phyloP scores from a whole-genome alignment of 371 early-diverging fungal genomes.

The Chytridium lagenaria region DNA sequence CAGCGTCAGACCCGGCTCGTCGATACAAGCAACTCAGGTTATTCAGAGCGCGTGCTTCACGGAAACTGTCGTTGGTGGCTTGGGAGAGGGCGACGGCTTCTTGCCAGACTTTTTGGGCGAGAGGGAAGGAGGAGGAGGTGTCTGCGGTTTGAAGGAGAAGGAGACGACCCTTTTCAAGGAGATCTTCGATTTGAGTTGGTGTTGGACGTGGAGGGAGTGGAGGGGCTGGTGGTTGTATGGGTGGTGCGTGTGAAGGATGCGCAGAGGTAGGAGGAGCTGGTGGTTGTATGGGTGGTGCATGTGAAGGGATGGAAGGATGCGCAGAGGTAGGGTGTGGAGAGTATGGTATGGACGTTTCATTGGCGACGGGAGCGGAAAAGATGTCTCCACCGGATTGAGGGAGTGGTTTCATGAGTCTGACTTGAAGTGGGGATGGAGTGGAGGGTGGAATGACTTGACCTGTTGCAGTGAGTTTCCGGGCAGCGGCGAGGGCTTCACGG shows the following conservation, averaged over 20 bases:
- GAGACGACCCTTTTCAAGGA: not conserved
- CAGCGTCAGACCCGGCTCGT: not conserved
- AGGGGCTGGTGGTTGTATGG: not conserved
- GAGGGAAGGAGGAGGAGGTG: not conserved
- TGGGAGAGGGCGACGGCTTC: conserved; percentile 6
- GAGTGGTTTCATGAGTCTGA: not conserved
- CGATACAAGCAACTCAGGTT: conserved; percentile 13
- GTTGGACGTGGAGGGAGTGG: not conserved
- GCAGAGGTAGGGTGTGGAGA: not conserved
- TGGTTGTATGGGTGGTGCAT: not conserved
- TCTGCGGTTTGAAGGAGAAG: not conserved
- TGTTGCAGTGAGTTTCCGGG: conserved; percentile 3
- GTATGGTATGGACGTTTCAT: not conserved
- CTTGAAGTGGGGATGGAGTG: not conserved
- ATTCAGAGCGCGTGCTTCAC: conserved; percentile 20
- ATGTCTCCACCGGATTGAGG: not conserved
- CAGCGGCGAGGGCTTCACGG: conserved; percentile 8
- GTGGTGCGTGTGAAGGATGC: not conserved
- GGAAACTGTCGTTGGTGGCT: not conserved
- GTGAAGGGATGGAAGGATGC: not conserved
- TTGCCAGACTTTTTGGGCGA: not conserved
- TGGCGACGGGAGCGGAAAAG: not conserved
- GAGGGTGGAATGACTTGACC: not conserved
- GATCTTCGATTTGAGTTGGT: not conserved
- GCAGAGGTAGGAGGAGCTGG: not conserved